These are phyloP conservation scores for Avena insularis DNA, from an alignment of 176 grass and related monocot genomes.

Conservation along the genomic window DNA sequence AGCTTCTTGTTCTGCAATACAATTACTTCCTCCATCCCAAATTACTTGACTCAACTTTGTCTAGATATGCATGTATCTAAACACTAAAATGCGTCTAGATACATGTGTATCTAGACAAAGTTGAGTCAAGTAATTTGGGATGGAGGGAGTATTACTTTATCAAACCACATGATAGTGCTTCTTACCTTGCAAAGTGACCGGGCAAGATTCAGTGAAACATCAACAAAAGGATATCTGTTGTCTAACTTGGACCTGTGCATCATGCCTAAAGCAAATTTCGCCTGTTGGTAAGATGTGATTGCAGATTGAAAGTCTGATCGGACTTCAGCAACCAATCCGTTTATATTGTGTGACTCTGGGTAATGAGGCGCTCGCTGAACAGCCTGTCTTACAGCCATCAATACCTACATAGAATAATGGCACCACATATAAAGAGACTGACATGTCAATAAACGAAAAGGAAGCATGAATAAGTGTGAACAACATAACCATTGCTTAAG, in stretches of 20 bases:
- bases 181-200: constrained; percentile 87
- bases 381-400: constrained; percentile 87
- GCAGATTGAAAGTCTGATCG: constrained; percentile 78
- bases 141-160: background rate
- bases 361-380: constrained; percentile 76
- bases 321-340: constrained; percentile 87
- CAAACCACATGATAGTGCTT: constrained; percentile 31
- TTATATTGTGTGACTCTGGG: constrained; percentile 88
- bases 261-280: constrained; percentile 62
- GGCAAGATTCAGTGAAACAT: constrained; percentile 92
- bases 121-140: too few species aligned
- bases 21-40: background rate
- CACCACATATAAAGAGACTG: constrained; percentile 30
- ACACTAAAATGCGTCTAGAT: too few species aligned
- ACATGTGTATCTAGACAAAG: too few species aligned
- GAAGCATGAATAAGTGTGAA: constrained; percentile 10
- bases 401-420: constrained; percentile 61
- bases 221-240: constrained; percentile 47
- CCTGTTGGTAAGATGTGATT: constrained; percentile 64
- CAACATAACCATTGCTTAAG: background rate
- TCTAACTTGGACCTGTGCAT: constrained; percentile 56
- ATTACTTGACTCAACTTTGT: too few species aligned
- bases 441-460: constrained; percentile 3
- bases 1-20: background rate
- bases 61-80: too few species aligned